These are phyloP conservation scores for Cryptococcus sp. DNA, from an alignment of 1,284 basidiomycete species.

Conservation along the genomic window DNA sequence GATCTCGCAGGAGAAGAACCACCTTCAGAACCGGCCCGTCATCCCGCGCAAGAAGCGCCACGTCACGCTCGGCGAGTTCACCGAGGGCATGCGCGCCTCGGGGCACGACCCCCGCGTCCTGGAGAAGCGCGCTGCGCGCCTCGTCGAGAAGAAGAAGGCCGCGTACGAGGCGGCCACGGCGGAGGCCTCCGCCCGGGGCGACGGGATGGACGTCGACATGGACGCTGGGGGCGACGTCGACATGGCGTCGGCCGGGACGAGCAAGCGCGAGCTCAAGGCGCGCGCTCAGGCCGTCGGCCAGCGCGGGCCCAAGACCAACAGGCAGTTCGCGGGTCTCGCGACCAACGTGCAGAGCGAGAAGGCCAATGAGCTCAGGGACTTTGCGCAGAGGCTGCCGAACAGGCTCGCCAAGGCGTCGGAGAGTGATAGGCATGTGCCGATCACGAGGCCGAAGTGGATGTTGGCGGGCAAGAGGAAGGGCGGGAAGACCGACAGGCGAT, in stretches of 20 bases:
- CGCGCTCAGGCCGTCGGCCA: conserved; percentile 54
- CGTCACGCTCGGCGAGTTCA: conserved; percentile 83
- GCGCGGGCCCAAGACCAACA: conserved; percentile 65
- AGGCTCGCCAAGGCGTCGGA: conserved; percentile 85
- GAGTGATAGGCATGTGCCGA: conserved; percentile 62
- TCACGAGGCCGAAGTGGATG: conserved; percentile 55
- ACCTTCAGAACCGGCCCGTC: conserved; percentile 76
- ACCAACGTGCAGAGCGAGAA: conserved; percentile 74
- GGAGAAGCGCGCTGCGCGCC: conserved; percentile 76
- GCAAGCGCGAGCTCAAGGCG: conserved; percentile 52
- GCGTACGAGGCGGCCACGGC: conserved; percentile 50
- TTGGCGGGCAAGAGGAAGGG: conserved; percentile 84
- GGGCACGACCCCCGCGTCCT: conserved; percentile 87
- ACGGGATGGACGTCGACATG: conserved; percentile 33
- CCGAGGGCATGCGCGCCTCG: conserved; percentile 72
- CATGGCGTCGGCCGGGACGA: conserved; percentile 40
- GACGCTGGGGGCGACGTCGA: conserved; percentile 50
- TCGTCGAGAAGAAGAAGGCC: conserved; percentile 54
- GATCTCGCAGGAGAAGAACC: conserved; percentile 79
- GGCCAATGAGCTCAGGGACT: conserved; percentile 73
- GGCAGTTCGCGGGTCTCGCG: conserved; percentile 74
- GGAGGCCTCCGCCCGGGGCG: conserved; percentile 19
- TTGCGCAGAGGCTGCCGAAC: conserved; percentile 80
- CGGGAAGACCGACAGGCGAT: conserved; percentile 81
- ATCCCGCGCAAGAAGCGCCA: conserved; percentile 83